These are phyloP conservation scores for Microdochium trichocladiopsis DNA, from an alignment of 2,329 filamentous ascomycete species.

Conservation along the genomic window DNA sequence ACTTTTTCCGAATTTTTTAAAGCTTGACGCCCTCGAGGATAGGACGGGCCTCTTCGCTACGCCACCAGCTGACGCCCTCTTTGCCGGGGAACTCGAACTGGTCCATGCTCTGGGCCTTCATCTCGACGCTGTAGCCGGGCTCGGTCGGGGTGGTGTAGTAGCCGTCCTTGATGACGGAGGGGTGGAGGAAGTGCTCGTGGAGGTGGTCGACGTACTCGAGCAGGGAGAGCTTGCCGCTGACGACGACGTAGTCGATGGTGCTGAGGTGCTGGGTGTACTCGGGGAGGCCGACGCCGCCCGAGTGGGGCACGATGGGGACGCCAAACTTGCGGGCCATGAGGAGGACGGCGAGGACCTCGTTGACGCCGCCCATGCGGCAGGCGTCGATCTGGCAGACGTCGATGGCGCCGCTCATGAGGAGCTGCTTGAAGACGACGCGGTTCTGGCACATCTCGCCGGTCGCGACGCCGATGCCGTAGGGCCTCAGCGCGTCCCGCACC, in stretches of 20 bases:
- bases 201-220: conserved; percentile 90
- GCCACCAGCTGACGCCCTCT: conserved; percentile 80
- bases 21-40: conserved; percentile 61
- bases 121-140: conserved; percentile 87
- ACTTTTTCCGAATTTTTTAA: conserved; percentile 15
- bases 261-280: conserved; percentile 92
- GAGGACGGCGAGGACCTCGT: conserved; percentile 85
- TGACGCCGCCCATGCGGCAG: conserved; percentile 82
- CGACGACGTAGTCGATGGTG: conserved; percentile 88
- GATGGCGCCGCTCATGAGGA: conserved; percentile 71
- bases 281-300: conserved; percentile 80
- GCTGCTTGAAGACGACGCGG: conserved; percentile 88
- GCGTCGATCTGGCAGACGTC: conserved; percentile 88
- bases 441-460: conserved; percentile 97
- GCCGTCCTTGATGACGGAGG: conserved; percentile 71
- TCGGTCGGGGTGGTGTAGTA: conserved; percentile 82
- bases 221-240: conserved; percentile 72
- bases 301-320: conserved; percentile 83
- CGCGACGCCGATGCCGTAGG: conserved; percentile 73
- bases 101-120: conserved; percentile 86
- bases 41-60: conserved; percentile 65
- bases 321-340: conserved; percentile 75
- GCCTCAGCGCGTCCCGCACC: conserved; percentile 70
- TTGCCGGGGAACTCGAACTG: conserved; percentile 69
- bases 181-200: conserved; percentile 88